A percentile compares a stretch with the other conserved stretches of the same genome.
Evolutionary conservation across 2,329 filamentous ascomycete species (phyloP).

Genomic region (Coniochaeta sp.): DNA sequence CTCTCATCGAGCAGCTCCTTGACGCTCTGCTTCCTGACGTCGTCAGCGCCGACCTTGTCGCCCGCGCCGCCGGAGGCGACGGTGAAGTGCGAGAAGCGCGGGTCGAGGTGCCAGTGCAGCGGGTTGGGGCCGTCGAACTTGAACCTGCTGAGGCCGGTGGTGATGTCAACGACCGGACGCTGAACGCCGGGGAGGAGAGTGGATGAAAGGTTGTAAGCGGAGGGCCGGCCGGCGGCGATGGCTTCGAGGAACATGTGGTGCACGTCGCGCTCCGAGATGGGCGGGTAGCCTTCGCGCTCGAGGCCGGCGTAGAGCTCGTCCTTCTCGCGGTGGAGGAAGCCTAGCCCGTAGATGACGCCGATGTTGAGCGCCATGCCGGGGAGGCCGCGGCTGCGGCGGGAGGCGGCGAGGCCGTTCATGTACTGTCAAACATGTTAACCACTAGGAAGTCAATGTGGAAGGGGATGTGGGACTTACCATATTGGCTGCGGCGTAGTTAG

Average conservation of each 20-base stretch:
- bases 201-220: too few relatives aligned
- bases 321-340: slow-evolving; percentile 34
- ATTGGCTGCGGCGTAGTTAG: slow-evolving; percentile 38
- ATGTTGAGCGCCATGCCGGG: slow-evolving; percentile 34
- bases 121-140: slow-evolving; percentile 18
- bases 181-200: too few relatives aligned
- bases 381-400: slow-evolving; percentile 26
- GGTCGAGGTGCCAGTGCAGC: slow-evolving; percentile 35
- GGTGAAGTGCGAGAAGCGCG: slow-evolving; percentile 33
- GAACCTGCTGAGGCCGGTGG: slow-evolving; percentile 33
- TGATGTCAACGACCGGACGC: slow-evolving; percentile 26
- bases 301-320: slow-evolving; percentile 30
- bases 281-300: slow-evolving; percentile 36
- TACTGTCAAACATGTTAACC: slow-evolving; percentile 17
- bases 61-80: slow-evolving; percentile 10
- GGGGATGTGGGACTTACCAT: slow-evolving; percentile 19
- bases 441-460: too few relatives aligned
- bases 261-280: slow-evolving; percentile 42
- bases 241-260: slow-evolving; percentile 46
- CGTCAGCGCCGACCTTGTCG: slow-evolving; percentile 4
- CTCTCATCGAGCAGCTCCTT: slow-evolving; percentile 20
- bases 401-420: slow-evolving; percentile 35
- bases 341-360: slow-evolving; percentile 37
- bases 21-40: slow-evolving; percentile 12
- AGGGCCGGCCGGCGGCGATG: slow-evolving; percentile 32